phyloP scores from a whole-genome alignment of 768 basidiomycete species.

The Filobasidium wieringae region DNA sequence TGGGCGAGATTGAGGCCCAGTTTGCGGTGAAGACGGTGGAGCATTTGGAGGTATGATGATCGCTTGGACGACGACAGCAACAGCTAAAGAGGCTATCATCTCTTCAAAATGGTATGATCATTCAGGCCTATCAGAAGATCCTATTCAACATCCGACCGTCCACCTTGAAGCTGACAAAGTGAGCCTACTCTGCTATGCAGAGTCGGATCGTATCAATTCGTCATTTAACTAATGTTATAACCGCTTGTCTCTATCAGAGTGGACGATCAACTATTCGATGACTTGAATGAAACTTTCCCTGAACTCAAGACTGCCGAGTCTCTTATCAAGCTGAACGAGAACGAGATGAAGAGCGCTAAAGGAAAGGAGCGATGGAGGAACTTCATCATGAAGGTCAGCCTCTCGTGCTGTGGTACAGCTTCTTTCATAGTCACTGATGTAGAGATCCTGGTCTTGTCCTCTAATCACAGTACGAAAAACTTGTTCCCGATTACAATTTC shows the following conservation, averaged over 20 bases:
- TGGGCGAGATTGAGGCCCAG: conserved; percentile 94
- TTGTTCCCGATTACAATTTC: conserved; percentile 89
- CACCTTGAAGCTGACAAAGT: conserved; percentile 74
- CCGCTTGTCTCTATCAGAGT: conserved; percentile 50
- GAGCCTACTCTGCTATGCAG: too few species aligned
- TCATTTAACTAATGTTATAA: neutral
- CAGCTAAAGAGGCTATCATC: too few species aligned
- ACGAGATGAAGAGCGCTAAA: conserved; percentile 74
- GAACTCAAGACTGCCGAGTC: conserved; percentile 47
- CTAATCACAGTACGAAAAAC: conserved; percentile 62
- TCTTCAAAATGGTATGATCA: neutral
- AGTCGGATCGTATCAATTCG: neutral
- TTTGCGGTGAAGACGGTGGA: conserved; percentile 94
- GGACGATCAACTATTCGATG: conserved; percentile 82
- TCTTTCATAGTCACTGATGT: neutral
- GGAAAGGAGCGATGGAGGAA: conserved; percentile 85
- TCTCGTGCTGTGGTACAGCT: neutral
- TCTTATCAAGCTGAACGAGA: conserved; percentile 62
- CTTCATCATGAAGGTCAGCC: conserved; percentile 56
- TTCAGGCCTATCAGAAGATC: conserved; percentile 87
- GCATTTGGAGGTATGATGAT: conserved; percentile 75
- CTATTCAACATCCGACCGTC: conserved; percentile 66
- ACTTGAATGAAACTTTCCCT: conserved; percentile 66
- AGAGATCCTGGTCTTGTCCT: neutral
- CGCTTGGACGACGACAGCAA: neutral